phyloP scores from a whole-genome alignment of 139 green algal species.

The Deuterostichococcus epilithicus region DNA sequence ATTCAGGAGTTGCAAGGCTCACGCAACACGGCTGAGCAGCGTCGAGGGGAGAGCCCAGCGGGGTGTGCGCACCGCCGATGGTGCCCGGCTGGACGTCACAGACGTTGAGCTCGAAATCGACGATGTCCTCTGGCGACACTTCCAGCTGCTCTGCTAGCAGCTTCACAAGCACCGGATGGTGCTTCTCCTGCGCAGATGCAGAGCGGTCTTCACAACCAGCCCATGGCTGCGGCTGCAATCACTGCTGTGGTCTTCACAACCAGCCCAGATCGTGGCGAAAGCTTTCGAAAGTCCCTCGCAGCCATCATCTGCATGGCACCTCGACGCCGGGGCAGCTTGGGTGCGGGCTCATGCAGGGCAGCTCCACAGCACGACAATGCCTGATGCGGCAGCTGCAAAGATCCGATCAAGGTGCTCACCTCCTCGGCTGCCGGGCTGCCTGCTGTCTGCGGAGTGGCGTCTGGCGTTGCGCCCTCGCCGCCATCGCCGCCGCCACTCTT shows the following conservation, averaged over 20 bases:
- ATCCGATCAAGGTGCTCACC: not conserved
- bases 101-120: conserved; percentile 95
- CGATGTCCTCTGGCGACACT: conserved; percentile 66
- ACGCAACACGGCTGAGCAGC: not conserved
- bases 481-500: not conserved
- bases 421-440: not conserved
- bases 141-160: conserved; percentile 73
- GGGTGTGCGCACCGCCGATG: conserved; percentile 31
- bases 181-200: conserved; percentile 18
- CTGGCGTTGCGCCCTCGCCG: not conserved
- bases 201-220: too few relatives aligned
- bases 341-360: too few relatives aligned
- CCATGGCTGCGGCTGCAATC: too few relatives aligned
- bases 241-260: too few relatives aligned
- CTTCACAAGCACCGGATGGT: conserved; percentile 74
- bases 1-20: not conserved
- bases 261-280: too few relatives aligned
- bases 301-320: too few relatives aligned
- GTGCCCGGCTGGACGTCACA: conserved; percentile 81
- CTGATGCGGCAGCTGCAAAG: too few relatives aligned
- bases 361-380: too few relatives aligned
- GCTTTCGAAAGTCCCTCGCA: too few relatives aligned
- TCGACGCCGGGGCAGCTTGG: too few relatives aligned
- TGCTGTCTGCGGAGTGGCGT: not conserved
- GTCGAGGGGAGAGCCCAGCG: not conserved